Evolutionary conservation across 306 rosid genomes (phyloP), one percentile per base, ranked within the genome.

Genomic region (Castanea crenata): DNA sequence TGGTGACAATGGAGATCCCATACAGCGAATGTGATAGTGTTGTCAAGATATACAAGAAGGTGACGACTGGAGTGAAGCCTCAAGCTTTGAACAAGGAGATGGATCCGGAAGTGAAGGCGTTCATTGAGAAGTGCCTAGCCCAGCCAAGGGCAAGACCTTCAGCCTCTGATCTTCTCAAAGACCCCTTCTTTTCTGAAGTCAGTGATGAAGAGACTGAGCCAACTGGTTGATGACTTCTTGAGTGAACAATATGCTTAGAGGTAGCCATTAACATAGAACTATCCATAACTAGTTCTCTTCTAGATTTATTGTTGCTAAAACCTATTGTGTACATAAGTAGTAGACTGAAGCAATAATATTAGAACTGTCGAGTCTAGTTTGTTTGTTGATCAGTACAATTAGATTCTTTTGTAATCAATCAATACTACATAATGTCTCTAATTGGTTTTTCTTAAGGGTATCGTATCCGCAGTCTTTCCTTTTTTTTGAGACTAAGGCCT

Each of bases 61-160:
- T 94, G 44, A 88, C 97, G 0, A 79, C 73, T 54, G 97, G 97
- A 84, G 74, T 89, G 23, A 87, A 75, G 89, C 99, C 99, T 46
- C 88, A 83, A 68, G 81, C 97, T 21, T 76, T 94, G 80, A 78
- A 20, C 86, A 88, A 83, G 73, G 91, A 92, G 79, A 64, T 83
- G 21, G 85, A 94, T 73, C 87, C 85, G 15, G 97, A 92, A 85
- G 85, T 92, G 73, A 87, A 77, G 84, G 93, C 86, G 18, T 94
- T 90, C 84, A 88, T 94, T 75, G 95, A 90, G 72, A 94, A 91
- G 85, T 89, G 97, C 89, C 84, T 94, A 76, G 97, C 87, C 25
- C 90, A 84, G 49, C 99, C 97, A 64, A 87, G 95, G 84, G 92
- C 97, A 54, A 91, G 99, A 72, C 99, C 99, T 80, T 84, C 95